These are phyloP conservation scores for Auriscalpium orientale DNA, from an alignment of 768 basidiomycete species.

Conservation along the genomic window DNA sequence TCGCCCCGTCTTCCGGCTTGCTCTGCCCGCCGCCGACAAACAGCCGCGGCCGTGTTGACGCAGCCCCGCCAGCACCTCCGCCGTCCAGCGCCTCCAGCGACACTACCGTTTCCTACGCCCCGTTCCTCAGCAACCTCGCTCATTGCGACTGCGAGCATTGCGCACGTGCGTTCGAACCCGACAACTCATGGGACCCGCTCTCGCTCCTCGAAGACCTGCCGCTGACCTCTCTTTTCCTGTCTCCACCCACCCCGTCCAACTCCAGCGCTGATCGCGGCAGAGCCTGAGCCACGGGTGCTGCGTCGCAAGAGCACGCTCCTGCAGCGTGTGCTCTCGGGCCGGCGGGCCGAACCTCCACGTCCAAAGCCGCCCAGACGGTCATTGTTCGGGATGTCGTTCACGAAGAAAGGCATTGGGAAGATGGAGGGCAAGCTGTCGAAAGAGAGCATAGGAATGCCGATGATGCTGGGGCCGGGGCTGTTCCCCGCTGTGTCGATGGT, in stretches of 20 bases:
- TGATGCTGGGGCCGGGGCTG: background rate
- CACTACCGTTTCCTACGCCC: background rate
- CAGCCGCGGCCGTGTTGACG: background rate
- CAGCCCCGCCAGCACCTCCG: background rate
- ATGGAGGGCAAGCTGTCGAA: background rate
- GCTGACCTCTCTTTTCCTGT: background rate
- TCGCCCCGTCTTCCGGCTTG: background rate
- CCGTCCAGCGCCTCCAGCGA: background rate
- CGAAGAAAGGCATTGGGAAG: background rate
- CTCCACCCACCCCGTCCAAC: background rate
- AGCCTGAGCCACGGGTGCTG: background rate
- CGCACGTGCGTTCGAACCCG: background rate
- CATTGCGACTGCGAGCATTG: background rate
- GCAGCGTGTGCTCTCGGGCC: background rate
- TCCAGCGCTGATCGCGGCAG: background rate
- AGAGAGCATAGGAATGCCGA: background rate
- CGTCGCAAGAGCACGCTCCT: background rate
- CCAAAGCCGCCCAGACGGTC: background rate
- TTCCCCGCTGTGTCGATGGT: background rate
- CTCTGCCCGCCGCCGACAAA: background rate
- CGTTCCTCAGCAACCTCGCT: background rate
- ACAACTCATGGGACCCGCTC: background rate
- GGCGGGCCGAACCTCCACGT: background rate
- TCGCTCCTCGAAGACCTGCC: background rate
- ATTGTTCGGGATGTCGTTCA: background rate